These are phyloP conservation scores for Cordyceps cateniannulata DNA, from an alignment of 2,329 filamentous ascomycete species.

Conservation along the genomic window DNA sequence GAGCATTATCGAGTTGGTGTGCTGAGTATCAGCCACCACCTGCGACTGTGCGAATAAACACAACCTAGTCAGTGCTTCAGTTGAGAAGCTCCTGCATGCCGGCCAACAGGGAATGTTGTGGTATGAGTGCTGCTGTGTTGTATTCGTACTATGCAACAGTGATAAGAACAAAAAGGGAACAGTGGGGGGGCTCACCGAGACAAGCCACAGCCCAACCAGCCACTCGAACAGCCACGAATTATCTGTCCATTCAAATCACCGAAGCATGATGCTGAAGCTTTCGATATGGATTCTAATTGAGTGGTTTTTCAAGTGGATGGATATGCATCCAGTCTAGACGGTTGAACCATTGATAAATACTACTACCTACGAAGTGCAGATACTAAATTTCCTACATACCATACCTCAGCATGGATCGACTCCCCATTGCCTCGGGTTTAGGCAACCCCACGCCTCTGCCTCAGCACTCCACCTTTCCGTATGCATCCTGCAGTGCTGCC, in stretches of 20 bases:
- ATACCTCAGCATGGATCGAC: not conserved
- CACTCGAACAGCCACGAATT: not conserved
- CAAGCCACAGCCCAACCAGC: not conserved
- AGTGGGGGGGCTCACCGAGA: not conserved
- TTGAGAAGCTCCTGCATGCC: not conserved
- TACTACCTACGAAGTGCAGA: not conserved
- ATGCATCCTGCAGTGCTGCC: not conserved
- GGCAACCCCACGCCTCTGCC: slow-evolving; percentile 1
- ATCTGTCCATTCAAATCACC: not conserved
- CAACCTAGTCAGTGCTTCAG: not conserved
- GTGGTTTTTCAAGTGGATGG: no score
- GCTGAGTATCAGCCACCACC: not conserved
- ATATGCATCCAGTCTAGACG: not conserved
- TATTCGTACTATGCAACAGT: no score
- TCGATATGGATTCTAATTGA: not conserved
- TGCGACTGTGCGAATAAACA: not conserved
- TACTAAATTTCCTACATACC: not conserved
- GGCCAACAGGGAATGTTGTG: no score
- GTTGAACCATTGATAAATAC: not conserved
- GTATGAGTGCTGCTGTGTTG: no score
- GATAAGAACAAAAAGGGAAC: not conserved
- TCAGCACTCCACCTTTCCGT: slow-evolving; percentile 5
- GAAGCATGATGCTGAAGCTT: no score
- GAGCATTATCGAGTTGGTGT: not conserved
- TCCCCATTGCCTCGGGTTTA: not conserved